A percentile compares a stretch with the other conserved stretches of the same genome.
Evolutionary conservation across 129 eudicot genomes (phyloP).

Genomic region (Pulicaria dysenterica): DNA sequence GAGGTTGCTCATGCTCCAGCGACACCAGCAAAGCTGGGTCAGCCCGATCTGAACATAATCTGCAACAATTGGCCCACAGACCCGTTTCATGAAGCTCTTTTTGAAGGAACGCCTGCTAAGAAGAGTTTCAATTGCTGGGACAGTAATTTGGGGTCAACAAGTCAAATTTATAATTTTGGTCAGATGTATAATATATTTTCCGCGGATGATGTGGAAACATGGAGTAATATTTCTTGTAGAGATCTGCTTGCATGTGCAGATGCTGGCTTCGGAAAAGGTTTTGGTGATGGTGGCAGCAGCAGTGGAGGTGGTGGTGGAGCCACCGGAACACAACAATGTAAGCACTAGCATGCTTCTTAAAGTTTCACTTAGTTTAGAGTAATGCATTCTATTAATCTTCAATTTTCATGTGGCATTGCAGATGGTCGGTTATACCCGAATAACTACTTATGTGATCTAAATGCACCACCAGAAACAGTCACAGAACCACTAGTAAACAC

Average conservation of each 20-base stretch:
- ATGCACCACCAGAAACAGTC: slow-evolving; percentile 36
- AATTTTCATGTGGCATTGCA: slow-evolving; percentile 23
- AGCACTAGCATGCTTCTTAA: slow-evolving; percentile 9
- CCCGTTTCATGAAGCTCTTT: slow-evolving; percentile 6
- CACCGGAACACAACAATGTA: slow-evolving; percentile 14
- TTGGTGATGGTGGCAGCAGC: slow-evolving; percentile 9
- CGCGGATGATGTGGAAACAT: slow-evolving; percentile 28
- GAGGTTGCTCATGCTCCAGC: slow-evolving; percentile 54
- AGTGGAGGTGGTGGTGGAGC: no score
- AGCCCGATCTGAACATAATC: slow-evolving; percentile 31
- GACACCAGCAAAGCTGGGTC: slow-evolving; percentile 59
- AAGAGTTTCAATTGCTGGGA: slow-evolving; percentile 33
- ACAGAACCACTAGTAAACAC: slow-evolving; percentile 24
- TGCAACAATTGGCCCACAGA: slow-evolving; percentile 27
- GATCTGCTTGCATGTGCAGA: slow-evolving; percentile 59
- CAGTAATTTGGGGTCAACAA: slow-evolving; percentile 30
- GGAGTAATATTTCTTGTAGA: slow-evolving; percentile 37
- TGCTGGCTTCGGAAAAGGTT: slow-evolving; percentile 19
- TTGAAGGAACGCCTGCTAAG: slow-evolving; percentile 24
- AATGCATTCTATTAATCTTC: not conserved
- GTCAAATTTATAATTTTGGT: slow-evolving; percentile 22
- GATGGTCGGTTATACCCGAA: slow-evolving; percentile 36
- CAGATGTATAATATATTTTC: slow-evolving; percentile 14
- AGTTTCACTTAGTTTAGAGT: not conserved
- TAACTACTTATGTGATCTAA: slow-evolving; percentile 40